phyloP scores from a whole-genome alignment of 2,329 filamentous ascomycete species.

The Phyllosticta citrichinensis region DNA sequence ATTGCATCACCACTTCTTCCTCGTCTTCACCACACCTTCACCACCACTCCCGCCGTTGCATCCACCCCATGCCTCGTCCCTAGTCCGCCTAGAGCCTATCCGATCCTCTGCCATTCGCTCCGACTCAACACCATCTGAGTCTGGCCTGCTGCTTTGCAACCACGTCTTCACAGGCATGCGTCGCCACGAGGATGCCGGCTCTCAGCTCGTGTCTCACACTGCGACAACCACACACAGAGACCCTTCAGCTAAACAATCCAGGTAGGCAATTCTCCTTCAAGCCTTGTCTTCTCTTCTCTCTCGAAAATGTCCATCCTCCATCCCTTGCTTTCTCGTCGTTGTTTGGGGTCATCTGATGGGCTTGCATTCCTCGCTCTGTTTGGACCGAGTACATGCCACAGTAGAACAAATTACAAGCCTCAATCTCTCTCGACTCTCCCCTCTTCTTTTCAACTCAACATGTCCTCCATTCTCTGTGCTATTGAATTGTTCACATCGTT shows the following conservation, averaged over 20 bases:
- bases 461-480: conserved; percentile 1
- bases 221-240: background rate
- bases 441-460: background rate
- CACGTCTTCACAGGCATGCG: background rate
- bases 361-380: conserved; percentile 7
- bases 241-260: background rate
- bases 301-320: background rate
- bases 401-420: conserved; percentile 8
- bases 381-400: conserved; percentile 8
- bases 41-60: too few species aligned
- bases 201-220: background rate
- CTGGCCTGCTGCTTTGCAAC: background rate
- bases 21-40: background rate
- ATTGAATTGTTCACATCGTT: background rate
- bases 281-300: background rate
- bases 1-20: background rate
- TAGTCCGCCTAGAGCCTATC: background rate
- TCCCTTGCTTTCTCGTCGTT: conserved; percentile 9
- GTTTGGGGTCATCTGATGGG: background rate
- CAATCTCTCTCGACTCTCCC: conserved; percentile 3
- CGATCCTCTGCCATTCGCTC: background rate
- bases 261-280: background rate
- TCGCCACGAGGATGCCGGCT: background rate
- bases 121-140: background rate
- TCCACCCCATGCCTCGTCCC: background rate